A percentile compares a stretch with the other conserved stretches of the same genome.
phyloP scores from a whole-genome alignment of 2,329 filamentous ascomycete genomes.

The Corynespora cassiicola region DNA sequence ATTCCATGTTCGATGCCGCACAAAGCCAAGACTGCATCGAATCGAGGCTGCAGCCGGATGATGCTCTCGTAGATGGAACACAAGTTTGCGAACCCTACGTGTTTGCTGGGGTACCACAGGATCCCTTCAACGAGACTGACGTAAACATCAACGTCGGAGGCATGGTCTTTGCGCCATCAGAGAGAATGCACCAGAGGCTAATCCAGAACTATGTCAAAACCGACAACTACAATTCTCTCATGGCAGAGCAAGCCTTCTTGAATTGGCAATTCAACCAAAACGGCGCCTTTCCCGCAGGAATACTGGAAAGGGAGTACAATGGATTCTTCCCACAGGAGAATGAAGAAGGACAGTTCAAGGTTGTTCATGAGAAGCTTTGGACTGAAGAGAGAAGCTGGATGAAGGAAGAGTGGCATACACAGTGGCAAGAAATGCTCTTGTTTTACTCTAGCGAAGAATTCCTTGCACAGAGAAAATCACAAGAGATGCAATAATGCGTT shows the following conservation, averaged over 20 bases:
- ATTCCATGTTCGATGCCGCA: slow-evolving; percentile 36
- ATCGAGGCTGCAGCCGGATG: slow-evolving; percentile 29
- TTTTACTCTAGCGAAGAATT: slow-evolving; percentile 34
- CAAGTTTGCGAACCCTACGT: slow-evolving; percentile 37
- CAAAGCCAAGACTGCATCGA: slow-evolving; percentile 25
- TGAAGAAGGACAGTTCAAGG: slow-evolving; percentile 31
- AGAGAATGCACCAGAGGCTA: slow-evolving; percentile 35
- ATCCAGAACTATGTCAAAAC: slow-evolving; percentile 42
- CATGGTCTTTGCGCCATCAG: slow-evolving; percentile 39
- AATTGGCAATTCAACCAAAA: slow-evolving; percentile 39
- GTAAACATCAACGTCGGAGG: slow-evolving; percentile 39
- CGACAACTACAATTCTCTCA: slow-evolving; percentile 32
- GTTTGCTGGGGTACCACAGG: slow-evolving; percentile 33
- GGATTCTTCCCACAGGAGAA: slow-evolving; percentile 32
- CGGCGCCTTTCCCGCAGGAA: slow-evolving; percentile 33
- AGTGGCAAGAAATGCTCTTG: slow-evolving; percentile 31
- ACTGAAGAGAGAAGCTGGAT: slow-evolving; percentile 21
- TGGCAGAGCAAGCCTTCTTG: slow-evolving; percentile 43
- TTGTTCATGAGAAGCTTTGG: slow-evolving; percentile 47
- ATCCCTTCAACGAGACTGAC: slow-evolving; percentile 14
- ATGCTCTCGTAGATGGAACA: slow-evolving; percentile 24
- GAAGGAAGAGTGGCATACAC: slow-evolving; percentile 30
- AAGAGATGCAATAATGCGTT: too few relatives aligned
- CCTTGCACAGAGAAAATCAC: too few relatives aligned
- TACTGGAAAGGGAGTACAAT: slow-evolving; percentile 34